phyloP scores from a whole-genome alignment of 164 flowering plant genomes.

The Saururus chinensis region DNA sequence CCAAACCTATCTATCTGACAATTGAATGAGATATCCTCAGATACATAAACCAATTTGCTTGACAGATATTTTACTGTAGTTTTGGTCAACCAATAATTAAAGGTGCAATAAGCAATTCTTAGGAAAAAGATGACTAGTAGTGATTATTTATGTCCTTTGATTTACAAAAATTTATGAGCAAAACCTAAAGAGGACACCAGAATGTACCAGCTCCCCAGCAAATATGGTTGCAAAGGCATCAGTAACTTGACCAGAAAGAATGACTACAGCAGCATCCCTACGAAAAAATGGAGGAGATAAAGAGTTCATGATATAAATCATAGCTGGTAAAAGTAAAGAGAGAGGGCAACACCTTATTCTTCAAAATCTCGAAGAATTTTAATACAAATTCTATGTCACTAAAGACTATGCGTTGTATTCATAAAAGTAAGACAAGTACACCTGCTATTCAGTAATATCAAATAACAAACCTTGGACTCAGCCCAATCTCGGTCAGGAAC shows the following conservation, averaged over 20 bases:
- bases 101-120: too few species aligned
- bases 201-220: constrained; percentile 77
- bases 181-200: not conserved
- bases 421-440: not conserved
- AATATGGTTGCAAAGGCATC: constrained; percentile 75
- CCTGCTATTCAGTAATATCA: not conserved
- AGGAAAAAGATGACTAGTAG: too few species aligned
- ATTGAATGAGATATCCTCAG: constrained; percentile 9
- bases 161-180: too few species aligned
- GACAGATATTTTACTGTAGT: not conserved
- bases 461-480: constrained; percentile 55
- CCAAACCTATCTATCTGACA: constrained; percentile 93
- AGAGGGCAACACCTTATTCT: not conserved
- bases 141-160: not conserved
- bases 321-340: not conserved
- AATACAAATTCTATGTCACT: not conserved
- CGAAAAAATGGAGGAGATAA: constrained; percentile 1
- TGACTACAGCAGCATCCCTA: constrained; percentile 77
- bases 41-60: not conserved
- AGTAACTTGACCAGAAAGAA: constrained; percentile 91
- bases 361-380: not conserved
- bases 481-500: constrained; percentile 78
- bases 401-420: not conserved
- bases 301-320: not conserved
- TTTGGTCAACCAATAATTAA: not conserved